Conservation (phyloP, 495 filamentous ascomycete species). For the Clavariopsis aquatica region DNA sequence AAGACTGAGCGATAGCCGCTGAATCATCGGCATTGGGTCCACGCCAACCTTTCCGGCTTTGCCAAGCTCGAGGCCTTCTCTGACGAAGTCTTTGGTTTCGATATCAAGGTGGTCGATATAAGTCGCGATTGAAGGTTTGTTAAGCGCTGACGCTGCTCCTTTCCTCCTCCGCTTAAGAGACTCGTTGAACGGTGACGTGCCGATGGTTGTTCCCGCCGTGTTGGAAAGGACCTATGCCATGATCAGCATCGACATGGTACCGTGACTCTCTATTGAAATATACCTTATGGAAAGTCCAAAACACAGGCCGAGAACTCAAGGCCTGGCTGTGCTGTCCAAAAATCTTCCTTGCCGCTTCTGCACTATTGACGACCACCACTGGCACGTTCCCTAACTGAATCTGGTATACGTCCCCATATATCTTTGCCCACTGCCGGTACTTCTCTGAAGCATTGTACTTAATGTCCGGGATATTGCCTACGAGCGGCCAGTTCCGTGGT, state of each 20-base stretch:
- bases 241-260: not conserved
- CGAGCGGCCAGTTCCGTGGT: slow-evolving; percentile 58
- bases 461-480: slow-evolving; percentile 66
- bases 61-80: slow-evolving; percentile 59
- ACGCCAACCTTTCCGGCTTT: slow-evolving; percentile 55
- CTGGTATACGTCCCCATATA: slow-evolving; percentile 63
- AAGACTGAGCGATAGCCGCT: slow-evolving; percentile 58
- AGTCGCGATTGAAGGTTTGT: slow-evolving; percentile 60
- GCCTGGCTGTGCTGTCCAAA: slow-evolving; percentile 60
- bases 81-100: slow-evolving; percentile 61
- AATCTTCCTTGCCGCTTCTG: slow-evolving; percentile 57
- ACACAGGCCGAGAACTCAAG: slow-evolving; percentile 59
- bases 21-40: slow-evolving; percentile 63
- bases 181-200: slow-evolving; percentile 64
- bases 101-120: slow-evolving; percentile 63
- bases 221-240: slow-evolving; percentile 57
- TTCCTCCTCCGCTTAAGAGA: slow-evolving; percentile 65
- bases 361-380: slow-evolving; percentile 62
- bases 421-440: slow-evolving; percentile 60
- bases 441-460: slow-evolving; percentile 60
- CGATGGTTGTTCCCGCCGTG: slow-evolving; percentile 66
- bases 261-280: not conserved
- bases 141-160: slow-evolving; percentile 63
- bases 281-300: slow-evolving; percentile 69
- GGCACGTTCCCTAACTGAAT: slow-evolving; percentile 64